phyloP scores from a whole-genome alignment of 2,329 filamentous ascomycete genomes.

The Neofusicoccum sp. region DNA sequence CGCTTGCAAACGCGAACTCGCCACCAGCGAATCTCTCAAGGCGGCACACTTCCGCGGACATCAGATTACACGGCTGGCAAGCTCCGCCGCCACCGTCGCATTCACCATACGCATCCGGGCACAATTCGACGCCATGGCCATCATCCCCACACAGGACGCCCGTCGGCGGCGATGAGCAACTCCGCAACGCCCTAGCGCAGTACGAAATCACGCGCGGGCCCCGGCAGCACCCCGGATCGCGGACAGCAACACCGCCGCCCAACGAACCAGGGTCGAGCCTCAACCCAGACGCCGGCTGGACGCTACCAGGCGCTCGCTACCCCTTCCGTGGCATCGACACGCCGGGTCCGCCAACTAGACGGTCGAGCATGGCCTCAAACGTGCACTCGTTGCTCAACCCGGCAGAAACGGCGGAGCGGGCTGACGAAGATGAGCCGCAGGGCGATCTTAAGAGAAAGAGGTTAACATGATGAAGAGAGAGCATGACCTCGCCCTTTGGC shows the following conservation, averaged over 20 bases:
- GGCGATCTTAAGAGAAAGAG: slow-evolving; percentile 66
- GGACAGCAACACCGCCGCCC: slow-evolving; percentile 56
- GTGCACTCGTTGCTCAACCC: slow-evolving; percentile 69
- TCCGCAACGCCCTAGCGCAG: slow-evolving; percentile 67
- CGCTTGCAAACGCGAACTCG: slow-evolving; percentile 57
- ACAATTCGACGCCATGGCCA: slow-evolving; percentile 65
- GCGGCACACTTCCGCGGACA: slow-evolving; percentile 93
- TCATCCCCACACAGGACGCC: slow-evolving; percentile 61
- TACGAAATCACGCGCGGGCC: slow-evolving; percentile 65
- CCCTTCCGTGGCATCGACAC: slow-evolving; percentile 54
- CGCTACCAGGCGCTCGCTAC: slow-evolving; percentile 53
- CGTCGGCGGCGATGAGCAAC: slow-evolving; percentile 66
- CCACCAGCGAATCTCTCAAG: slow-evolving; percentile 71
- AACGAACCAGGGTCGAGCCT: slow-evolving; percentile 53
- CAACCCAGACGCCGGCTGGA: slow-evolving; percentile 59
- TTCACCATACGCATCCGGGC: slow-evolving; percentile 68
- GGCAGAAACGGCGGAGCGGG: slow-evolving; percentile 66
- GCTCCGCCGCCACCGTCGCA: slow-evolving; percentile 53
- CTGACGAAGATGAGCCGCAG: slow-evolving; percentile 63
- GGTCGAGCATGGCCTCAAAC: slow-evolving; percentile 72
- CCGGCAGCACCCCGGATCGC: slow-evolving; percentile 49
- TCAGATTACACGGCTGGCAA: slow-evolving; percentile 70
- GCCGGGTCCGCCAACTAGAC: slow-evolving; percentile 63
- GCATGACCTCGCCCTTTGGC: not conserved
- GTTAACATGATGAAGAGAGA: not conserved